Evolutionary conservation across 2,329 filamentous ascomycete genomes (phyloP).

Genomic region (Fusarium sp.): DNA sequence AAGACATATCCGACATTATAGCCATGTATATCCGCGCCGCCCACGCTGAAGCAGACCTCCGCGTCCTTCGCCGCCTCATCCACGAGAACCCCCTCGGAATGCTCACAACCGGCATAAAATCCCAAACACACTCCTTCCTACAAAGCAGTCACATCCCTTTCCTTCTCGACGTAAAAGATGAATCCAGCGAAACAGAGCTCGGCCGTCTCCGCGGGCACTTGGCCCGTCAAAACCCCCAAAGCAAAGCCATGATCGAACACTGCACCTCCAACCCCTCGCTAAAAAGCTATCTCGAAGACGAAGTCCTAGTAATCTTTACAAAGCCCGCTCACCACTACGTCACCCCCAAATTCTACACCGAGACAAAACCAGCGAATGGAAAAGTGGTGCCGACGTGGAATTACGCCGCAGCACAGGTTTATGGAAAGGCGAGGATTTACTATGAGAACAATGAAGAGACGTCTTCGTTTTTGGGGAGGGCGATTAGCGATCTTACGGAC

Average conservation of each 20-base stretch:
- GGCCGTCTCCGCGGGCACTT: conserved; percentile 65
- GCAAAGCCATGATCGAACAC: conserved; percentile 64
- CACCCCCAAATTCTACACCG: conserved; percentile 72
- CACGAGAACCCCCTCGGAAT: conserved; percentile 67
- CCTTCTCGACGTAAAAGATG: conserved; percentile 58
- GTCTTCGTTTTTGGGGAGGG: conserved; percentile 52
- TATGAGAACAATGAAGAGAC: conserved; percentile 58
- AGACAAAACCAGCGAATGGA: conserved; percentile 69
- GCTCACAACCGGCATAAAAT: conserved; percentile 67
- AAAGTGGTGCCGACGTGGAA: conserved; percentile 79
- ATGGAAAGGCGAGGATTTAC: conserved; percentile 64
- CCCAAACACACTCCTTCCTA: conserved; percentile 55
- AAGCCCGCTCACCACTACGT: conserved; percentile 67
- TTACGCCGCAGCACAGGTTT: conserved; percentile 70
- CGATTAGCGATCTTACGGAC: conserved; percentile 60
- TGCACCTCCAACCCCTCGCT: neutral
- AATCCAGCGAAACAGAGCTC: conserved; percentile 49
- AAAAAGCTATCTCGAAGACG: conserved; percentile 50
- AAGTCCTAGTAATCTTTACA: conserved; percentile 72
- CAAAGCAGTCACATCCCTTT: conserved; percentile 70
- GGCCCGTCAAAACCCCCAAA: conserved; percentile 68
- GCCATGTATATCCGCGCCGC: conserved; percentile 30
- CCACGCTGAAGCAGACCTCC: conserved; percentile 61
- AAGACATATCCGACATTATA: fast-evolving
- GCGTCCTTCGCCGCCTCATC: conserved; percentile 63